phyloP scores from a whole-genome alignment of 2,329 filamentous ascomycete genomes.

The Teratosphaeria nubilosa region DNA sequence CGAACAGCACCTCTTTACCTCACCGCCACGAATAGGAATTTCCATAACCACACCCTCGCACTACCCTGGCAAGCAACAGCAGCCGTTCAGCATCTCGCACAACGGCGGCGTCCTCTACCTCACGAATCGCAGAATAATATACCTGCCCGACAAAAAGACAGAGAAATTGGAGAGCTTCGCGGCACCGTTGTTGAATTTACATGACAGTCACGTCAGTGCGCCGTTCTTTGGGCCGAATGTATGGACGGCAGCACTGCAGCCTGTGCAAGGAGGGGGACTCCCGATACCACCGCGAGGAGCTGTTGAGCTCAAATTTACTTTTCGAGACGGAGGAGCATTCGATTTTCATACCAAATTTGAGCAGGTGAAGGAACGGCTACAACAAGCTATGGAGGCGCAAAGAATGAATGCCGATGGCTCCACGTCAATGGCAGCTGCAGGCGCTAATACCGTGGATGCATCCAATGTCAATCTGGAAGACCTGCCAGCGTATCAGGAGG shows the following conservation, averaged over 20 bases:
- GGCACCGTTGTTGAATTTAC: slow-evolving; percentile 73
- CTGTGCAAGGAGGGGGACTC: slow-evolving; percentile 74
- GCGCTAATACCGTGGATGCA: slow-evolving; percentile 43
- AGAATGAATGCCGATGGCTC: slow-evolving; percentile 26
- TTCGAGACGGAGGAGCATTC: slow-evolving; percentile 90
- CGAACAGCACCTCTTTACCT: slow-evolving; percentile 72
- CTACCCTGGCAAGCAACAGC: slow-evolving; percentile 52
- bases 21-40: slow-evolving; percentile 67
- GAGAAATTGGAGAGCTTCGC: slow-evolving; percentile 74
- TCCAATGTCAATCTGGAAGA: slow-evolving; percentile 70
- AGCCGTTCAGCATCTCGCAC: slow-evolving; percentile 21
- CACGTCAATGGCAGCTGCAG: slow-evolving; percentile 19
- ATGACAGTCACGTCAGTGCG: slow-evolving; percentile 75
- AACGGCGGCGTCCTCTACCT: slow-evolving; percentile 17
- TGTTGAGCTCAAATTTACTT: slow-evolving; percentile 74
- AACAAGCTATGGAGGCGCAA: slow-evolving; percentile 68
- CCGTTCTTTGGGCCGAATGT: slow-evolving; percentile 91
- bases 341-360: slow-evolving; percentile 81
- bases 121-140: slow-evolving; percentile 58
- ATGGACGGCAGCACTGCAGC: slow-evolving; percentile 72
- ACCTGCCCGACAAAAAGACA: slow-evolving; percentile 64
- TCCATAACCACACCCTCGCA: slow-evolving; percentile 46
- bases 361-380: slow-evolving; percentile 69
- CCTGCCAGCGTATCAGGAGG: slow-evolving; percentile 73
- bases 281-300: slow-evolving; percentile 59